Evolutionary conservation across 805 yeast species (phyloP), one percentile per base, ranked within the genome.

Genomic region (Kuraishia hungarica): DNA sequence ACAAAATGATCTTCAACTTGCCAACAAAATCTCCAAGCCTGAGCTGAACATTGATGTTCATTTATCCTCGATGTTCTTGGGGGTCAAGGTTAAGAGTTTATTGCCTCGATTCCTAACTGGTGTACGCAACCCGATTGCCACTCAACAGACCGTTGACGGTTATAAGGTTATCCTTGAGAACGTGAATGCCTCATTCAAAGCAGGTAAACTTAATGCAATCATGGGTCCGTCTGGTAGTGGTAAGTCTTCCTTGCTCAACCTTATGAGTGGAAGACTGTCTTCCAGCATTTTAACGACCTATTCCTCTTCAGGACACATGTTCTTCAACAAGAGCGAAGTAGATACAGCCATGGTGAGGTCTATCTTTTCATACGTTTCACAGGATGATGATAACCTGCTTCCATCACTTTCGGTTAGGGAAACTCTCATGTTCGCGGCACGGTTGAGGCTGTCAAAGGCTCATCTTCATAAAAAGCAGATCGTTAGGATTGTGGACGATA

Each of bases 201-300:
- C 83, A 1, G 82, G 84, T 17, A 73, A 79, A 48, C 71, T 87
- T 10, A 87, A 85, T 63, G 89, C 85, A 3, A 85, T 87, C 50
- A 80, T 87, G 84, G 94, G 94, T 0, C 92, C 93, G 0, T 86
- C 91, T 0, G 93, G 93, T 0, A 82, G 87, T 0, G 94, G 93
- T 10, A 87, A 87, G 62, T 83, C 90, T 0, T 81, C 92, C 0
- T 64, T 87, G 50, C 68, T 87, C 59, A 87, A 84, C 63, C 68
- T 77, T 43, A 70, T 87, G 20, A 83, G 94, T 21, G 82, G 84
- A 22, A 73, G 94, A 53, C 65, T 84, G 10, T 68, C 70, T 8
- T 67, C 72, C 1, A 62, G 62, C 28, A 55, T 66, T n/a, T 54
- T 56, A 43, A 67, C 69, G 0, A 59, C 51, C n/a, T 70, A 69